Evolutionary conservation across 192 early-diverging fungal genomes (phyloP).

Genomic region (Backusella sp.): DNA sequence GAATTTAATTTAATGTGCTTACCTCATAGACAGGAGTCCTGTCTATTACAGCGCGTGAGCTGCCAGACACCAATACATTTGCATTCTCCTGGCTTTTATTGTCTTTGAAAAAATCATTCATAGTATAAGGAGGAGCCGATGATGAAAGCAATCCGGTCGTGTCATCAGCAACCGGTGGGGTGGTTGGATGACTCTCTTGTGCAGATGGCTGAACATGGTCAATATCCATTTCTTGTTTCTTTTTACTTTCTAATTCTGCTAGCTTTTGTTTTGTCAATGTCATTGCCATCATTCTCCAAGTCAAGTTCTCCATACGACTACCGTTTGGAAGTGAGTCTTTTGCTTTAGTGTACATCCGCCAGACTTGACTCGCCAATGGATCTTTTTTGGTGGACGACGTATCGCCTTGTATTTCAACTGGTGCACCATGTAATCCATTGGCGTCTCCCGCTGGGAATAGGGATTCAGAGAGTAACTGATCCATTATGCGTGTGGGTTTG

Average conservation of each 20-base stretch:
- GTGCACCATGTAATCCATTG: not conserved
- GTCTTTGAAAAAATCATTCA: constrained; percentile 31
- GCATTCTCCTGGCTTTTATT: not conserved
- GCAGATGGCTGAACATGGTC: not conserved
- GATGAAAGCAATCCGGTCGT: constrained; percentile 29
- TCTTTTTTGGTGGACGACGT: constrained; percentile 31
- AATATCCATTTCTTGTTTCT: constrained; percentile 9
- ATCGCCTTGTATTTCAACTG: not conserved
- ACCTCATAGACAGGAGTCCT: not conserved
- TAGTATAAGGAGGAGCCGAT: constrained; percentile 32
- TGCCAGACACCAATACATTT: constrained; percentile 25
- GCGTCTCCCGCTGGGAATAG: not conserved
- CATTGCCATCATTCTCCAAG: constrained; percentile 84
- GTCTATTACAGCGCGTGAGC: constrained; percentile 17
- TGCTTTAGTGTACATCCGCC: constrained; percentile 78
- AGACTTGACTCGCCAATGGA: constrained; percentile 57
- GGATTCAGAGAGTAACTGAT: constrained; percentile 14
- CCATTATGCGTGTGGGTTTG: not conserved
- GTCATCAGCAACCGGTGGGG: constrained; percentile 31
- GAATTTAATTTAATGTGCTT: not conserved
- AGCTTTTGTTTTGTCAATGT: constrained; percentile 43
- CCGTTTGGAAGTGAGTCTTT: constrained; percentile 78
- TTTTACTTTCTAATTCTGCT: not conserved
- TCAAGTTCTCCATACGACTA: constrained; percentile 75
- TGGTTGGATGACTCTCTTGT: not conserved